A percentile compares a stretch with the other conserved stretches of the same genome.
Conservation (phyloP, 1,139 yeast genomes). For the Yamadazyma blattariae region DNA sequence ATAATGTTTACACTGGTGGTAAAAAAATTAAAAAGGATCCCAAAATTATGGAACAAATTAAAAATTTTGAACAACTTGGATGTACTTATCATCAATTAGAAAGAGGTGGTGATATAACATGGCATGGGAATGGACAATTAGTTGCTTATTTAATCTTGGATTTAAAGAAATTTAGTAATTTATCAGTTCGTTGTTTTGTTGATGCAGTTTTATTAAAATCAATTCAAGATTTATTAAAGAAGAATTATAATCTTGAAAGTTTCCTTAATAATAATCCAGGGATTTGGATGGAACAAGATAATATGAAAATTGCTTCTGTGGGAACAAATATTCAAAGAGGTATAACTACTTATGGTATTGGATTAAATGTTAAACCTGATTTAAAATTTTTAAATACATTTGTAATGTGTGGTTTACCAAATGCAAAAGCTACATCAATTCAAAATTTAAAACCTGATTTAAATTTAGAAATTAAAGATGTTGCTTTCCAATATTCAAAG, state of each 20-base stretch:
- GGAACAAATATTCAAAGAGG: constrained; percentile 86
- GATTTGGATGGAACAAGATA: constrained; percentile 61
- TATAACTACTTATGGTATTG: constrained; percentile 86
- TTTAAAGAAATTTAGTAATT: constrained; percentile 53
- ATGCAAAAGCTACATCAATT: constrained; percentile 43
- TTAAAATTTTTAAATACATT: constrained; percentile 65
- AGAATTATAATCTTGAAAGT: constrained; percentile 42
- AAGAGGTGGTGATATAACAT: constrained; percentile 97
- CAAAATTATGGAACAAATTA: constrained; percentile 28
- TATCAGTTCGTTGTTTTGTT: constrained; percentile 76
- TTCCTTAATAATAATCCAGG: constrained; percentile 74
- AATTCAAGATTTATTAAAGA: constrained; percentile 51
- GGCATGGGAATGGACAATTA: constrained; percentile 94
- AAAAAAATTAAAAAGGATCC: constrained; percentile 62
- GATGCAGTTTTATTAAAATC: constrained; percentile 62
- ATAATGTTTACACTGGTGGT: constrained; percentile 87
- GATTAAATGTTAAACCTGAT: constrained; percentile 76
- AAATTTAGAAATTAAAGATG: constrained; percentile 32
- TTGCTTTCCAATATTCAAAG: constrained; percentile 50
- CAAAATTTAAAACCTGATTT: constrained; percentile 19
- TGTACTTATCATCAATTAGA: constrained; percentile 64
- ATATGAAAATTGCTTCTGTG: constrained; percentile 78
- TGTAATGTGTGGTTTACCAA: constrained; percentile 84
- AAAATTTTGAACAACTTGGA: constrained; percentile 39
- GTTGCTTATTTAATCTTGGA: constrained; percentile 85